Conservation (phyloP, 1,139 yeast species). For the Hansenula lynferdii region DNA sequence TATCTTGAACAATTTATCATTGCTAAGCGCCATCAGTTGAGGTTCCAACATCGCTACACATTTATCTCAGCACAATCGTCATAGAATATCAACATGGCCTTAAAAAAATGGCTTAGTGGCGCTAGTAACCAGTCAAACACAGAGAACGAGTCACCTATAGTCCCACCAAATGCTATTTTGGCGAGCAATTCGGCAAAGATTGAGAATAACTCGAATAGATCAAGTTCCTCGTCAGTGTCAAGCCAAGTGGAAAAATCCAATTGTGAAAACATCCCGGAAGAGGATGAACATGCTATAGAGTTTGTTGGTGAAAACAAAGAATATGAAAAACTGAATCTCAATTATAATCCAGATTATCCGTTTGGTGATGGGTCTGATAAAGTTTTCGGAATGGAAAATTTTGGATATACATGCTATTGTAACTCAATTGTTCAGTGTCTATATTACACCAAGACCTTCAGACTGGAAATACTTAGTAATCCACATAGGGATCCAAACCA, state of each 20-base stretch:
- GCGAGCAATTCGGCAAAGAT: neutral
- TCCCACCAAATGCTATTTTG: neutral
- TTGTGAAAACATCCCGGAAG: neutral
- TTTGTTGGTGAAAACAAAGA: neutral
- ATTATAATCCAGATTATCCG: slow-evolving; percentile 18
- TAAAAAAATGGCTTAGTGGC: slow-evolving; percentile 1
- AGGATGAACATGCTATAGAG: neutral
- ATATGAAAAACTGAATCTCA: too few species aligned
- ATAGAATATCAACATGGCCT: neutral
- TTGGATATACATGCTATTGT: slow-evolving; percentile 93
- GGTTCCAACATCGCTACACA: too few species aligned
- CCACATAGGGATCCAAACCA: slow-evolving; percentile 31
- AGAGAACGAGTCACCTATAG: neutral
- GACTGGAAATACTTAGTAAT: slow-evolving; percentile 49
- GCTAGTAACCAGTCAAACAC: neutral
- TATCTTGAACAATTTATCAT: too few species aligned
- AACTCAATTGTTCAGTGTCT: slow-evolving; percentile 89
- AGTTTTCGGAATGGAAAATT: slow-evolving; percentile 91
- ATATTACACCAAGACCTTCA: slow-evolving; percentile 66
- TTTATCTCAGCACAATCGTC: neutral
- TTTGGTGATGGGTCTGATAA: slow-evolving; percentile 67
- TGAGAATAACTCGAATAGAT: neutral
- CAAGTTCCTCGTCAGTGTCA: neutral
- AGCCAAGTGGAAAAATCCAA: neutral
- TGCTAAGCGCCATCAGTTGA: too few species aligned